Evolutionary conservation across 306 rosid species (phyloP).

Genomic region (Cicer judaicum): DNA sequence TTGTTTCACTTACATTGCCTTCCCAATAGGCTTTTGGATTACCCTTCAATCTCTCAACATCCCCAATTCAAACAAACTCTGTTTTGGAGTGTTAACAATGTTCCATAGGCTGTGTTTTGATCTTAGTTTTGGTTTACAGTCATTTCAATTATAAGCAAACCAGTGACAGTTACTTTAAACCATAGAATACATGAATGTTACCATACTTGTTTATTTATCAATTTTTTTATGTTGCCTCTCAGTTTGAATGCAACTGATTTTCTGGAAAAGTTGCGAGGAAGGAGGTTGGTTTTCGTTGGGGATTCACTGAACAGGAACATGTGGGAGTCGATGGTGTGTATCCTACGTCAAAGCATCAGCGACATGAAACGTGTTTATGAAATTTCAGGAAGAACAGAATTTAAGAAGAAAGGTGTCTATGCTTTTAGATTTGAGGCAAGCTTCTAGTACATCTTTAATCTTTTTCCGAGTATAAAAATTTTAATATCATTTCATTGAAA

Average conservation of each 20-base stretch:
- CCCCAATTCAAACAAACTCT: constrained; percentile 23
- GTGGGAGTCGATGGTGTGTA: constrained; percentile 96
- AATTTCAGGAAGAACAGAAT: constrained; percentile 78
- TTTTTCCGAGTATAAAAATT: not conserved
- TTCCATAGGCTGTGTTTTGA: constrained; percentile 11
- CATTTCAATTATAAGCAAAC: constrained; percentile 8
- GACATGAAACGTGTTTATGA: constrained; percentile 73
- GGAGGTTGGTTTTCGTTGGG: constrained; percentile 83
- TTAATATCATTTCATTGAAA: constrained; percentile 28
- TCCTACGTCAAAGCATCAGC: constrained; percentile 66
- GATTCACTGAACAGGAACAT: constrained; percentile 94
- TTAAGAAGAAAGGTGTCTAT: constrained; percentile 83
- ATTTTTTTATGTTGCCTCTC: constrained; percentile 43
- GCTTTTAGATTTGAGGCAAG: constrained; percentile 94
- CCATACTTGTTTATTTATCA: constrained; percentile 35
- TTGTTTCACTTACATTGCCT: constrained; percentile 29
- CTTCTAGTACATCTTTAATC: constrained; percentile 26
- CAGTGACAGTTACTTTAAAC: not conserved
- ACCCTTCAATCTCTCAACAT: constrained; percentile 12
- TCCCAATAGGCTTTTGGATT: constrained; percentile 10
- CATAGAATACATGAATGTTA: not conserved
- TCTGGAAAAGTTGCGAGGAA: constrained; percentile 79
- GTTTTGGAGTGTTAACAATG: constrained; percentile 8
- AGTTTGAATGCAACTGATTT: constrained; percentile 92
- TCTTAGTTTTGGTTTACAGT: constrained; percentile 18